Evolutionary conservation across 495 filamentous ascomycete genomes (phyloP), one percentile per base, ranked within the genome.

Genomic region (Schizothecium vesticola): DNA sequence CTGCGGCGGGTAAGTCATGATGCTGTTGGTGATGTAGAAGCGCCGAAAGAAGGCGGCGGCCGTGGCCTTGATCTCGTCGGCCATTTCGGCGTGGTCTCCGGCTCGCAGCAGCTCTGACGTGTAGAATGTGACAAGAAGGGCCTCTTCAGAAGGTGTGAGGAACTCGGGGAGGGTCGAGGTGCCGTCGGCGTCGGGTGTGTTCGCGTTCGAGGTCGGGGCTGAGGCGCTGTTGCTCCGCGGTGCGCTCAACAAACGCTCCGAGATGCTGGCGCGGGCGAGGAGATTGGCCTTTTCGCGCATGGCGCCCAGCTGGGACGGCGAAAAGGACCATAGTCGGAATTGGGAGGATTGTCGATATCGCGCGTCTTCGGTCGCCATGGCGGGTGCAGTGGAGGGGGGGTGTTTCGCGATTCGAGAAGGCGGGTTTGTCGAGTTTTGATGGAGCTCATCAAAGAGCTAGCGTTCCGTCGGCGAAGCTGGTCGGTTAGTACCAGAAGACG

Each of bases 291-390:
- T 88, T 29, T 84, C 80, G 59, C 96, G 91, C 16, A 92, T 80
- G 2, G 87, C 79, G 31, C 84, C 82, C 21, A 99, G 86, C 11
- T 89, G 84, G 10, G 87, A 77, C 10, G 89, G 87, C 0, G 93
- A 92, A 79, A 92, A 98, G n/a, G 94, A 96, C 94, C 96, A 99
- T 55, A 92, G 80, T 55, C 90, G 87, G 76, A 87, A 97, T 78
- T 99, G 95, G 57, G 92, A 94, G 0, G 93, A 95, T 22, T 90
- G 83, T n/a, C 91, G 91, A 81, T 98, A 99, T 61, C 93, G 83
- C 69, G 91, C 90, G 77, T 99, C 95, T 84, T 99, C 95, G 61
- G 82, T 79, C 22, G 82, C 82, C 82, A 85, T 84, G 55, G 28
- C 68, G 67, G 69, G 22, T 43, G 24, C 1, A 16, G 23, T 8